Conservation (phyloP, 805 yeast species). For the Wickerhamiella brachini region DNA sequence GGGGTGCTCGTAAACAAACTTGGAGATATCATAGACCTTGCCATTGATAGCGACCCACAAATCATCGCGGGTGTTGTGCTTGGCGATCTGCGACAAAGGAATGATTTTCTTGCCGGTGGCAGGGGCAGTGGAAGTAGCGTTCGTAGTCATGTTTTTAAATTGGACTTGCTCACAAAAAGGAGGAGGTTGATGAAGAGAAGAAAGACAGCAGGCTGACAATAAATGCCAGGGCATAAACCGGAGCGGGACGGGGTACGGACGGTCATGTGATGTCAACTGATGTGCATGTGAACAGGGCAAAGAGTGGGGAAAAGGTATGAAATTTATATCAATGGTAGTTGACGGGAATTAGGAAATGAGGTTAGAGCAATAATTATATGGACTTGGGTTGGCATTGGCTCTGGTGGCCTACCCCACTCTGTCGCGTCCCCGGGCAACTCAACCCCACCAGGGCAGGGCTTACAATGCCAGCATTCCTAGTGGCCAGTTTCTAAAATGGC, state of each 20-base stretch:
- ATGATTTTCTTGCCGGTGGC: slow-evolving; percentile 14
- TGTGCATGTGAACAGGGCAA: not conserved
- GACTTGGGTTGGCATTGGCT: no score
- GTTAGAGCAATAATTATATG: no score
- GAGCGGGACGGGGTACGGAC: not conserved
- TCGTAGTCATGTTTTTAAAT: not conserved
- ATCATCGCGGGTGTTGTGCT: slow-evolving; percentile 37
- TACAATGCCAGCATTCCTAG: not conserved
- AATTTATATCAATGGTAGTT: not conserved
- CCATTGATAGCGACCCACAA: slow-evolving; percentile 62
- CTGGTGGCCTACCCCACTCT: not conserved
- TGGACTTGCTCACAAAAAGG: not conserved
- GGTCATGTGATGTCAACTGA: not conserved
- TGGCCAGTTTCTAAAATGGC: slow-evolving; percentile 7
- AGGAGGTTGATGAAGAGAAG: not conserved
- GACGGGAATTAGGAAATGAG: not conserved
- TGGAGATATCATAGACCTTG: slow-evolving; percentile 51
- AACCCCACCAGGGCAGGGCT: not conserved
- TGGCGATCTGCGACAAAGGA: slow-evolving; percentile 31
- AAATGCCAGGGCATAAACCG: not conserved
- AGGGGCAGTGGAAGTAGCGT: not conserved
- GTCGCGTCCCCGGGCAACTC: not conserved
- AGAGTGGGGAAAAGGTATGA: not conserved
- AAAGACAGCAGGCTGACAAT: not conserved
- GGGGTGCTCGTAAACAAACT: slow-evolving; percentile 49